Percentiles rank a stretch among this genome's conserved stretches.
Evolutionary conservation across 306 rosid genomes (phyloP).

Genomic region (Prinsepia uniflora): DNA sequence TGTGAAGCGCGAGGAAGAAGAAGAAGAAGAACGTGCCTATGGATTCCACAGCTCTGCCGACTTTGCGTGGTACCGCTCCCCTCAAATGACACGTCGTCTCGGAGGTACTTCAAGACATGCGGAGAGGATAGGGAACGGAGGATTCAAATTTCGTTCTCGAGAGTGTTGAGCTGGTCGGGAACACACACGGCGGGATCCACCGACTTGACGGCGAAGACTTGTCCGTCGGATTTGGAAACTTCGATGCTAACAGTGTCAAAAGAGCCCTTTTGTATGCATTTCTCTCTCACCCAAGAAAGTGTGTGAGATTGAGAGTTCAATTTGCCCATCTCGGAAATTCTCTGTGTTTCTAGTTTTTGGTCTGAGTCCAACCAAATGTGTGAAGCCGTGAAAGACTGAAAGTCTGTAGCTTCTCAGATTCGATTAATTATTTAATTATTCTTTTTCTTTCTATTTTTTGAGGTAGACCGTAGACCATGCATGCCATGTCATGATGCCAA

Average conservation of each 20-base stretch:
- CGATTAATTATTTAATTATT: neutral
- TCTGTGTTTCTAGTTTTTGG: neutral
- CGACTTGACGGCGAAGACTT: slow-evolving; percentile 74
- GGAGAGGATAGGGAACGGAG: slow-evolving; percentile 54
- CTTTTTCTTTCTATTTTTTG: too few relatives aligned
- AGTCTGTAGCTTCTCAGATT: neutral
- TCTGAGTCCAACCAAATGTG: slow-evolving; percentile 19
- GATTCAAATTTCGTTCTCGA: slow-evolving; percentile 73
- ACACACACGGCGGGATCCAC: slow-evolving; percentile 38
- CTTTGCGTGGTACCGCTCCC: neutral
- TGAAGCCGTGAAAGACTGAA: slow-evolving; percentile 7
- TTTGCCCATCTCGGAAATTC: neutral
- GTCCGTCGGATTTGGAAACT: slow-evolving; percentile 36
- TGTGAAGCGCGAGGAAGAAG: too few relatives aligned
- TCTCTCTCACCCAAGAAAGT: slow-evolving; percentile 73
- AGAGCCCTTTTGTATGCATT: slow-evolving; percentile 63
- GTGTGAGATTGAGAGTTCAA: slow-evolving; percentile 9
- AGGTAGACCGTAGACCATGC: too few relatives aligned
- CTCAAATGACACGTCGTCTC: slow-evolving; percentile 63
- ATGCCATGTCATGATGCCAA: too few relatives aligned
- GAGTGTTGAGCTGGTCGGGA: slow-evolving; percentile 37
- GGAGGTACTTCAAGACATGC: slow-evolving; percentile 47
- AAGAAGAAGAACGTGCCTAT: too few relatives aligned
- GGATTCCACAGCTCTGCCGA: too few relatives aligned
- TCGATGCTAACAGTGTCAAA: slow-evolving; percentile 66